Base-by-base conservation (phyloP, 2,329 filamentous ascomycete genomes). In the Aspergillus fructus region DNA sequence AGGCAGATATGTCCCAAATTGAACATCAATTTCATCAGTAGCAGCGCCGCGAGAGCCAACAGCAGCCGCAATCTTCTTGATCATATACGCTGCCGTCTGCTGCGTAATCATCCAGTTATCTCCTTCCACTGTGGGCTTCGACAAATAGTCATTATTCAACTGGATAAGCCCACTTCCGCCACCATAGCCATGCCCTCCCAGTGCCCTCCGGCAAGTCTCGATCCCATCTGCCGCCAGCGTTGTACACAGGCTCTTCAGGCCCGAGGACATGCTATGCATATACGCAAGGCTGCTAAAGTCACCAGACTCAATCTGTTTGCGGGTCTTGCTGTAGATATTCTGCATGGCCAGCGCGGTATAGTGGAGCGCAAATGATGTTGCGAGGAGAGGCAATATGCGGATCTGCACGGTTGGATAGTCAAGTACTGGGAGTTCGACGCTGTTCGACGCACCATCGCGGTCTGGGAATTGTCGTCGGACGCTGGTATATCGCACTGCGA, bases 71-170 rank as follows among this genome's bases (percentile, higher is more conserved):
- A 82, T 82, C 43, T 80, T 79, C 65, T 83, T 83, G 67, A 83
- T 80, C 23, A 83, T 64, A 57, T 60, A 60, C 11, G 55, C 45
- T n/a, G 55, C 78, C 3, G 79, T 78, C 66, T 83, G 81, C 58
- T 83, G 80, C 0, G 79, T 82, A 41, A 83, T 83, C 80, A 83
- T 83, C 79, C 80, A 83, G 55, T 83, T 83, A 63, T 83, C 81
- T 2, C 81, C 81, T 61, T 84, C 81, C 2, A 84, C 81, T 0
- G 81, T 83, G 0, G 79, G 80, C 64, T 83, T 83, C 3, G 79
- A 66, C 3, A 66, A 37, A 33, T 67, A 67, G 17, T 67, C 65
- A 41, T 63, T 63, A 62, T 83, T 81, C 39, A 82, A 69, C 30
- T 81, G 78, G 11, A 83, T 78, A 33, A 83, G 74, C 2, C 81